phyloP scores from a whole-genome alignment of 345 rosid genomes.

The Excoecaria agallocha region DNA sequence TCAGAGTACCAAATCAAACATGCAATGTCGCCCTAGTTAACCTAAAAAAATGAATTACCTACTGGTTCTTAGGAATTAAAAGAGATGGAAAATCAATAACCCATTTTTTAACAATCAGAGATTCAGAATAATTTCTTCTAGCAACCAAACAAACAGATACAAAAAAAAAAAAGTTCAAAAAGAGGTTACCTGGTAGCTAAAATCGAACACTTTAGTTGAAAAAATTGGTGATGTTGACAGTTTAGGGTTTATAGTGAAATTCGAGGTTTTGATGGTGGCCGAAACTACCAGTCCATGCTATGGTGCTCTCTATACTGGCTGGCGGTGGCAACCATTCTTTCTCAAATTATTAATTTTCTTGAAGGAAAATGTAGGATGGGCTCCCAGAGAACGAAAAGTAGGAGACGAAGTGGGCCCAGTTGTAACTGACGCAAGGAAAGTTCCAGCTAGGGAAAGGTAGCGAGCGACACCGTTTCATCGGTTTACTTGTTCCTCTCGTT shows the following conservation, averaged over 20 bases:
- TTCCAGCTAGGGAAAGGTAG: too few species aligned
- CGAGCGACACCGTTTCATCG: too few species aligned
- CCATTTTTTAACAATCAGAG: neutral
- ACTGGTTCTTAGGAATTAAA: neutral
- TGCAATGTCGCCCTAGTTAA: neutral
- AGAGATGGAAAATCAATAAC: slow-evolving; percentile 1
- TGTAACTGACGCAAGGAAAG: too few species aligned
- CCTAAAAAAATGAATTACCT: neutral
- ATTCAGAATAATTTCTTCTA: neutral
- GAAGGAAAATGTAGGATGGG: too few species aligned
- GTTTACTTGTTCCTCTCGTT: too few species aligned
- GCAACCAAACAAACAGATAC: neutral
- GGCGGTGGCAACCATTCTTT: neutral
- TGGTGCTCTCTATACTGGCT: too few species aligned
- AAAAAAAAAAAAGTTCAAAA: neutral
- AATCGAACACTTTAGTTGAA: neutral
- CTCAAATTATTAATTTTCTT: too few species aligned
- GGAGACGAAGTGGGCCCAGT: too few species aligned
- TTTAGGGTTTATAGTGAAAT: slow-evolving; percentile 1
- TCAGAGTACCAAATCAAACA: neutral
- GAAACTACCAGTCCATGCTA: slow-evolving; percentile 11
- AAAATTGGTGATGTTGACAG: neutral
- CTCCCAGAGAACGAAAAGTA: too few species aligned
- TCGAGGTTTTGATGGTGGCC: neutral
- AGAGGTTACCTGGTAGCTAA: neutral